Evolutionary conservation across 164 flowering plant genomes (phyloP), one percentile per base, ranked within the genome.

Genomic region (Pachysandra terminalis): DNA sequence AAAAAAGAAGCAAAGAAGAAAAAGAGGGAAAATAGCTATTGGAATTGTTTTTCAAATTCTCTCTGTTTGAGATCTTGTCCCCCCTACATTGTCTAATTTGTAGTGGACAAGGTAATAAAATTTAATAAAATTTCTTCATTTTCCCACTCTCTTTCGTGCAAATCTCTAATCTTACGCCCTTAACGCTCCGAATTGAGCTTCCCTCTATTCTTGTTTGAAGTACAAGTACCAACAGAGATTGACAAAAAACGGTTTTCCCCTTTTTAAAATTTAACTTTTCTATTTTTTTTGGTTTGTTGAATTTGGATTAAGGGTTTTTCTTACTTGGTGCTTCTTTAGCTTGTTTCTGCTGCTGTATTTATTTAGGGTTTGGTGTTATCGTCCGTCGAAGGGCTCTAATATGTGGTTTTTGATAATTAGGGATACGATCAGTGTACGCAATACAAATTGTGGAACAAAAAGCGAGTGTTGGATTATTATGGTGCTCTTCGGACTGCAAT

Each of bases 301-400:
- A 54, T 32, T 67, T 41, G 24, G 60, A 61, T 70, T 77, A 41
- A n/a, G 74, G 77, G 77, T 75, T 80, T 78, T 65, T 55, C 55
- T 49, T 70, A 23, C 59, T 28, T 22, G 65, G 25, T 68, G 66
- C 52, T 32, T 71, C 67, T 71, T 73, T 19, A 63, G 67, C 58
- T 1, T 69, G 70, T 59, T 68, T 63, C 24, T 70, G 26, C 45
- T 75, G 73, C 35, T 71, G 74, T 66, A 27, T 68, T 41, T 68
- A 65, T 76, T 61, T 80, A 76, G 83, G 86, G 85, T 77, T 81
- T 73, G 27, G 67, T 67, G 56, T 76, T 82, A 82, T 85, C 81
- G 59, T 61, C 66, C 59, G 64, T 71, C 68, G 78, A 25, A 61
- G 58, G 52, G 56, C 16, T 75, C 22, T 45, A 74, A 70, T 70